These are phyloP conservation scores for Pterulicium gracile DNA, from an alignment of 1,284 basidiomycete genomes.

Conservation along the genomic window DNA sequence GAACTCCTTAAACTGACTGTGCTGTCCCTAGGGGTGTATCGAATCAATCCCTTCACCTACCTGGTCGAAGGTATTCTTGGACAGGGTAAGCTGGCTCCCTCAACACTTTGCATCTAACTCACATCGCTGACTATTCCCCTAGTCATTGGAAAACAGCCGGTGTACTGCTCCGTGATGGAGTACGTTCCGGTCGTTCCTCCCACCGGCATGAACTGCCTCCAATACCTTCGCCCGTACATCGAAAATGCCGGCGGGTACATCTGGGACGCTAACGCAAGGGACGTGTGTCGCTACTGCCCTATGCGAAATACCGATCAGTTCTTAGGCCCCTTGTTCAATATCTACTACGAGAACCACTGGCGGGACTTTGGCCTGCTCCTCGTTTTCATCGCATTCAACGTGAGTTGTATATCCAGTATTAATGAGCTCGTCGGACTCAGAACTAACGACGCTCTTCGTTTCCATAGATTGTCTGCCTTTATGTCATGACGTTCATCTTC, in stretches of 20 bases:
- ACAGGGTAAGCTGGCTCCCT: constrained; percentile 17
- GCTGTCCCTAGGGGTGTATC: constrained; percentile 27
- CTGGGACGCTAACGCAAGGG: constrained; percentile 42
- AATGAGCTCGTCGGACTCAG: too few species aligned
- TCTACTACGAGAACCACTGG: constrained; percentile 48
- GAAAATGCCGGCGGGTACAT: constrained; percentile 52
- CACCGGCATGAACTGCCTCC: constrained; percentile 46
- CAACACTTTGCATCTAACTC: neutral
- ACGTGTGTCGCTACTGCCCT: constrained; percentile 46
- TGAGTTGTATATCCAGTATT: too few species aligned
- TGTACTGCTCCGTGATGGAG: constrained; percentile 35
- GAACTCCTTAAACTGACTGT: neutral
- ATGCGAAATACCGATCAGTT: constrained; percentile 43
- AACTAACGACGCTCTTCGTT: too few species aligned
- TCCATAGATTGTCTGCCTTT: neutral
- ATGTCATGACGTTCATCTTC: neutral
- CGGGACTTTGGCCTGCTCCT: constrained; percentile 54
- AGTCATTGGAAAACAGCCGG: constrained; percentile 27
- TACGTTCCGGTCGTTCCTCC: constrained; percentile 45
- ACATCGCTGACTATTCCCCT: neutral
- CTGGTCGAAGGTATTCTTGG: constrained; percentile 31
- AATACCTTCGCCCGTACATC: constrained; percentile 52
- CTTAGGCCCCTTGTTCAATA: constrained; percentile 40
- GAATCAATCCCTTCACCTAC: constrained; percentile 49
- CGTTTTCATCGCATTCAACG: constrained; percentile 56